Conservation (phyloP, 495 filamentous ascomycete genomes). For the Penicillium dipodomyicola region DNA sequence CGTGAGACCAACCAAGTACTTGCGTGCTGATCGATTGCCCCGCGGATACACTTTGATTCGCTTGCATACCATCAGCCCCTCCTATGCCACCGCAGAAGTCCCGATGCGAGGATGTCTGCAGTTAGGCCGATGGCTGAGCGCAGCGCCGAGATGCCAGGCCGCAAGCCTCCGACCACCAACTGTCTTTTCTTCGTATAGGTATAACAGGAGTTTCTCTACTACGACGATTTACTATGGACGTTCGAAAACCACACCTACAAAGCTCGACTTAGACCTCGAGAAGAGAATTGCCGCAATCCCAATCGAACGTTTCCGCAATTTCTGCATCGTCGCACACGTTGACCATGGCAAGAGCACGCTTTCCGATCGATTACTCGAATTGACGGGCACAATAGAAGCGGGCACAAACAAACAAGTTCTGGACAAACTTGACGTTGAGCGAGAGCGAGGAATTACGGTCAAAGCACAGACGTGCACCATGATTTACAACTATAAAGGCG, state of each 20-base stretch:
- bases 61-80: slow-evolving; percentile 14
- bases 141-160: slow-evolving; percentile 39
- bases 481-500: slow-evolving; percentile 82
- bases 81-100: slow-evolving; percentile 44
- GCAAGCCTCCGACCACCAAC: slow-evolving; percentile 38
- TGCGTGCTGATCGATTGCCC: background rate
- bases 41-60: background rate
- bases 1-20: background rate
- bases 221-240: slow-evolving; percentile 38
- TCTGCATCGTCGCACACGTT: slow-evolving; percentile 98
- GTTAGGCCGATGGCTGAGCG: slow-evolving; percentile 51
- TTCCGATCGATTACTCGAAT: slow-evolving; percentile 84
- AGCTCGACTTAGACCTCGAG: slow-evolving; percentile 60
- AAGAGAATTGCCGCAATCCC: slow-evolving; percentile 82
- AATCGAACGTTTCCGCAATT: slow-evolving; percentile 86
- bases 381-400: slow-evolving; percentile 87
- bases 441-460: slow-evolving; percentile 94
- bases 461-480: slow-evolving; percentile 99
- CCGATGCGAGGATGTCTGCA: slow-evolving; percentile 58
- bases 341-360: slow-evolving; percentile 98
- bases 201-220: slow-evolving; percentile 40
- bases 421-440: slow-evolving; percentile 94
- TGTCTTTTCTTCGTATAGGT: slow-evolving; percentile 21
- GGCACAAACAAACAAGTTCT: slow-evolving; percentile 92
- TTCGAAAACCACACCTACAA: slow-evolving; percentile 24